Base-by-base conservation (phyloP, 257 asterid genomes). In the Solanum piurae region DNA sequence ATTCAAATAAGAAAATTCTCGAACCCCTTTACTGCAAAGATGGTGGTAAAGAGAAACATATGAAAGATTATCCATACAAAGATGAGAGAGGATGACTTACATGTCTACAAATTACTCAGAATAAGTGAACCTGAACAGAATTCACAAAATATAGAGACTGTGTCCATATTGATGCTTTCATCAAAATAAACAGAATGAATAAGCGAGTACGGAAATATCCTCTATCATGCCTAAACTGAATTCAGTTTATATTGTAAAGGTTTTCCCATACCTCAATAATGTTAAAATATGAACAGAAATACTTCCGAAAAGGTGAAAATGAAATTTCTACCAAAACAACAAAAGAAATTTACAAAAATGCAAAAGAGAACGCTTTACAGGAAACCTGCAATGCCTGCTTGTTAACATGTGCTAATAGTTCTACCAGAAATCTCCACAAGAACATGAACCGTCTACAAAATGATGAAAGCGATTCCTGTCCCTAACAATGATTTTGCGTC, bases 351-450 rank as follows among this genome's bases (percentile, higher is more conserved):
- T 13, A 23, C 58, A 76, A 23, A 38, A 20, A 37, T 2, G 29
- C 44, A 77, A 44, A 42, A 27, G 82, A 74, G 83, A 74, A 34
- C 3, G 37, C 16, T 46, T 46, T 80, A 80, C 38, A 80, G 85
- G 6, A 80, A 80, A 29, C 38, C 84, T 25, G 16, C 66, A 2
- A 2, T 49, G 38, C 84, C 69, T 29, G 29, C 23, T 46, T 49
- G 66, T 29, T 46, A 46, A 3, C 11, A 80, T 5, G 5, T 4
- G 68, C 20, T 46, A 49, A 49, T 46, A 80, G 29, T 80, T 80
- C 85, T 85, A 87, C 90, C 91, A 89, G 83, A 84, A 85, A 66
- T 89, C 91, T 58, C 89, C 89, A 66, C 91, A 89, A 29, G 91
- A 89, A 66, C 89, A 89, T 29, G 77, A 87, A 85, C 89, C 91